These are phyloP conservation scores for Candida silvicultrix DNA, from an alignment of 805 yeast species.

Conservation along the genomic window DNA sequence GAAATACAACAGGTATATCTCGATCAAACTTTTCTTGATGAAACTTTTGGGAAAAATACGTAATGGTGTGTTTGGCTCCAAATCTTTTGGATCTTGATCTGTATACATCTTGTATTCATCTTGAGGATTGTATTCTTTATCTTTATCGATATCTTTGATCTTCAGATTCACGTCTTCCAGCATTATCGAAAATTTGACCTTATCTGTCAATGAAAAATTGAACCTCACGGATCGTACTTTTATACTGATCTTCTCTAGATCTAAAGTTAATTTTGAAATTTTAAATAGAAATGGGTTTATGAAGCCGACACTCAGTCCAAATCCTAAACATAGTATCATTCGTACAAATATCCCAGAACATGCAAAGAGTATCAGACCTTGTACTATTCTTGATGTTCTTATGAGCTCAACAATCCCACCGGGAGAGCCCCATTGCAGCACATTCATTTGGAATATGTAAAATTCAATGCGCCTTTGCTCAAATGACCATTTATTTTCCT, in stretches of 20 bases:
- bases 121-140: background rate
- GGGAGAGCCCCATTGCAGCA: background rate
- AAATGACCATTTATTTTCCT: too few species aligned
- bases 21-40: slow-evolving; percentile 3
- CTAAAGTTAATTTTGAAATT: slow-evolving; percentile 10
- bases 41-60: slow-evolving; percentile 9
- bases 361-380: background rate
- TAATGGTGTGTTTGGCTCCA: slow-evolving; percentile 12
- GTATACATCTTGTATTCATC: background rate
- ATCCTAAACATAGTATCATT: slow-evolving; percentile 5
- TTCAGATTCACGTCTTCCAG: slow-evolving; percentile 16
- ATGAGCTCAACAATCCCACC: background rate
- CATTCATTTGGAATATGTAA: background rate
- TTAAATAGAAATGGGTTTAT: slow-evolving; percentile 23
- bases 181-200: slow-evolving; percentile 11
- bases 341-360: background rate
- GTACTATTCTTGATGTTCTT: background rate
- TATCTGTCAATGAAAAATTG: slow-evolving; percentile 8
- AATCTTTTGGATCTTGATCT: background rate
- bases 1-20: slow-evolving; percentile 16
- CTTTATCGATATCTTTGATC: background rate
- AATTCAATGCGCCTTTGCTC: too few species aligned
- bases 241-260: slow-evolving; percentile 5
- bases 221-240: slow-evolving; percentile 10
- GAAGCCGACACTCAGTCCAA: slow-evolving; percentile 23